phyloP scores from a whole-genome alignment of 176 grass and related monocot species.

The Coix lacrymajobi region DNA sequence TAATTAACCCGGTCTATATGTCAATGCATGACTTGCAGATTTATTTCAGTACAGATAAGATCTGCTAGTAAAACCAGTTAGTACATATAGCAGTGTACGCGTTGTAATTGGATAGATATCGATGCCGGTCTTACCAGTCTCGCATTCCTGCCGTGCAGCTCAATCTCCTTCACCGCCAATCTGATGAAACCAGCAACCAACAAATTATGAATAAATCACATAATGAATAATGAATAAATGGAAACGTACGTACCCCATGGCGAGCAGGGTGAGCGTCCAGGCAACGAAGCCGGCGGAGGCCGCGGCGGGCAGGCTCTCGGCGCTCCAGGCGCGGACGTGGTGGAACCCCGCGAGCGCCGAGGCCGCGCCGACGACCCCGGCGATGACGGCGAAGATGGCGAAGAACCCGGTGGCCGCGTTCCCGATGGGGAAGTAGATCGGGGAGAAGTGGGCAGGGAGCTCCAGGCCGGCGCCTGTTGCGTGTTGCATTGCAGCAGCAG shows the following conservation, averaged over 20 bases:
- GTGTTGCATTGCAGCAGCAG: background rate
- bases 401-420: conserved; percentile 93
- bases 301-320: conserved; percentile 64
- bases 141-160: conserved; percentile 76
- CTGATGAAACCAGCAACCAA: conserved; percentile 36
- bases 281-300: conserved; percentile 63
- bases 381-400: conserved; percentile 76
- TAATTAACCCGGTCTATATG: background rate
- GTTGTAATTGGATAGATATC: too few relatives aligned
- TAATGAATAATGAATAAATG: too few relatives aligned
- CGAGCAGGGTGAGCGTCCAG: conserved; percentile 90
- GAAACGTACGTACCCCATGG: conserved; percentile 88
- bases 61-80: background rate
- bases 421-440: conserved; percentile 87
- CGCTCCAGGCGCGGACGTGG: conserved; percentile 53
- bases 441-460: conserved; percentile 81
- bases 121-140: conserved; percentile 76
- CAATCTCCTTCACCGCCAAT: conserved; percentile 84
- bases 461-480: conserved; percentile 43
- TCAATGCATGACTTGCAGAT: background rate
- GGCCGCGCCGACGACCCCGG: conserved; percentile 72
- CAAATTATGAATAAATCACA: too few relatives aligned
- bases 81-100: too few relatives aligned
- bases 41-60: background rate
- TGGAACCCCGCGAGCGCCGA: conserved; percentile 67